phyloP scores from a whole-genome alignment of 176 grass and related monocot genomes.

The Saccharum spontaneum region DNA sequence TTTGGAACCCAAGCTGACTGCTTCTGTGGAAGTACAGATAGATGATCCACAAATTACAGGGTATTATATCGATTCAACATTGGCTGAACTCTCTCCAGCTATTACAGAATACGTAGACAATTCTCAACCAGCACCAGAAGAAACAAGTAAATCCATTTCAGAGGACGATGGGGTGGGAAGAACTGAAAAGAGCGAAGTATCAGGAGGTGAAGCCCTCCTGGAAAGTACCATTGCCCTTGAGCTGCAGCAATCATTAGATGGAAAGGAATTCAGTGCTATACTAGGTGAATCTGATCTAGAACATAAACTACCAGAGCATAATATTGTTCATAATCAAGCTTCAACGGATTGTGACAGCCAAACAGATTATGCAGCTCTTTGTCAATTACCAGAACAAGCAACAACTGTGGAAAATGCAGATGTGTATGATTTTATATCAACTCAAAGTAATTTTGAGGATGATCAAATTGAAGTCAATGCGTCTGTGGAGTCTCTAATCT shows the following conservation, averaged over 20 bases:
- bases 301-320: conserved; percentile 19
- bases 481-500: conserved; percentile 12
- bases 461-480: background rate
- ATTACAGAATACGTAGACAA: conserved; percentile 26
- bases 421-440: conserved; percentile 11
- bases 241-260: conserved; percentile 34
- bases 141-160: conserved; percentile 41
- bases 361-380: conserved; percentile 20
- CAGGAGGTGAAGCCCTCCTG: conserved; percentile 17
- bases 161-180: conserved; percentile 28
- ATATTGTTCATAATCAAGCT: background rate
- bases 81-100: conserved; percentile 14
- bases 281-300: conserved; percentile 20
- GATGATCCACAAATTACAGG: conserved; percentile 29
- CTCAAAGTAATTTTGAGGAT: conserved; percentile 29
- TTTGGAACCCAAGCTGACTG: conserved; percentile 27
- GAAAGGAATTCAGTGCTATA: conserved; percentile 20
- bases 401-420: conserved; percentile 21
- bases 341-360: conserved; percentile 12
- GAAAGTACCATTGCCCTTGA: conserved; percentile 24
- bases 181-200: conserved; percentile 28
- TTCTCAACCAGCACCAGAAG: conserved; percentile 22
- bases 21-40: conserved; percentile 29
- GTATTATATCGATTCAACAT: conserved; percentile 1
- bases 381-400: conserved; percentile 25